Conservation (phyloP, 2,329 filamentous ascomycete species). For the Aspergillus versicolor region DNA sequence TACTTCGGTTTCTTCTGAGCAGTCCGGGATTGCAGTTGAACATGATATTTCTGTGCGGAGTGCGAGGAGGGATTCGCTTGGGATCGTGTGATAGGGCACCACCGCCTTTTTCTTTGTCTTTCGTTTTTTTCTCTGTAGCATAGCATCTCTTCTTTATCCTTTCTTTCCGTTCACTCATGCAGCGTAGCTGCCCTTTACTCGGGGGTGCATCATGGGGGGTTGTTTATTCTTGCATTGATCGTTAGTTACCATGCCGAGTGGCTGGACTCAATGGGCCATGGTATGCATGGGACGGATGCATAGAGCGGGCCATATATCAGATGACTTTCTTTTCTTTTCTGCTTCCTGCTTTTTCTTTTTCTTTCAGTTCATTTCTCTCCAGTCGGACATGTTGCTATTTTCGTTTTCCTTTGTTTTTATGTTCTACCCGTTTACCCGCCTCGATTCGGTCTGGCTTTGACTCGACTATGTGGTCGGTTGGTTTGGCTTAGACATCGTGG, state of each 20-base stretch:
- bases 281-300: not conserved
- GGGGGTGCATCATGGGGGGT: not conserved
- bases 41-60: slow-evolving; percentile 31
- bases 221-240: not conserved
- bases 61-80: slow-evolving; percentile 9
- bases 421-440: too few species aligned
- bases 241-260: not conserved
- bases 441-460: too few species aligned
- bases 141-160: not conserved
- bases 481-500: too few species aligned
- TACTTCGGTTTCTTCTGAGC: slow-evolving; percentile 13
- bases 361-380: not conserved
- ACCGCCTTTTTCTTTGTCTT: not conserved
- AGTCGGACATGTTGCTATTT: not conserved
- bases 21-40: slow-evolving; percentile 29
- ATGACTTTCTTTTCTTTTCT: too few species aligned
- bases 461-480: too few species aligned
- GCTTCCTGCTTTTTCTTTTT: not conserved
- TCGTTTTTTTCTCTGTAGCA: not conserved
- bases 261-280: not conserved
- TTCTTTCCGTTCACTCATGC: not conserved
- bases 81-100: not conserved
- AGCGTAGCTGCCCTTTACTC: not conserved
- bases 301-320: not conserved
- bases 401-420: too few species aligned